Evolutionary conservation across 108 stramenopile genomes (phyloP), one percentile per base, ranked within the genome.

Genomic region (Nannochloropsis oceanica): DNA sequence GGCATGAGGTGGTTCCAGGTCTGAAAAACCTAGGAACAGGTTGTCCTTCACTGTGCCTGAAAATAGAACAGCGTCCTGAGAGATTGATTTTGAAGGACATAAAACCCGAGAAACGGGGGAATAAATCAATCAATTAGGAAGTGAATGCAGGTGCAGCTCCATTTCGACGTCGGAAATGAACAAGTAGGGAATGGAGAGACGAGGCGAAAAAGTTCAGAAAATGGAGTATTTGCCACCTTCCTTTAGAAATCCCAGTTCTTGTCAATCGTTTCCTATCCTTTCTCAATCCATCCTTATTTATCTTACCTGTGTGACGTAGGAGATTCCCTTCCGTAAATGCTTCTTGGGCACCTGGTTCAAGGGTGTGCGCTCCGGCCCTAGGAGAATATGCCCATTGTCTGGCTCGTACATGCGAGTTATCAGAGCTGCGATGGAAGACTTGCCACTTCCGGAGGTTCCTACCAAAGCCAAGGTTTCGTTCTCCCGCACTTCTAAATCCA

Each of bases 391-490:
- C 82, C 97, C 93, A 42, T 34, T 81, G 42, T 83, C 46, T 11
- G 96, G 94, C 42, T 85, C 79, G 86, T 96, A 97, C 80, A 99
- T 89, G 20, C 96, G 96, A n/a, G 93, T 92, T 83, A 99, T 87
- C 10, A 99, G 84, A 14, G 91, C 91, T 12, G 93, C 92, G 42
- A 96, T 43, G 12, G 96, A 96, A 13, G 92, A 91, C 86, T 97
- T 99, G 26, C 98, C 98, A 25, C 90, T 89, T 8, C 98, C 98
- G 88, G 94, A 95, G 26, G 93, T 89, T 14, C 99, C 99, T 7
- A 95, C 94, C 26, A 99, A 81, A 1, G 96, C 97, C 25, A 96
- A 91, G 80, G 95, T 93, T 43, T 94, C 87, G 26, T 96, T 96
- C 12, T 94, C 86, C 42, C 87, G 81, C 18, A 98, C 86, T 27